These are phyloP conservation scores for Cyamopsis tetragonoloba DNA, from an alignment of 306 rosid species.

Conservation along the genomic window DNA sequence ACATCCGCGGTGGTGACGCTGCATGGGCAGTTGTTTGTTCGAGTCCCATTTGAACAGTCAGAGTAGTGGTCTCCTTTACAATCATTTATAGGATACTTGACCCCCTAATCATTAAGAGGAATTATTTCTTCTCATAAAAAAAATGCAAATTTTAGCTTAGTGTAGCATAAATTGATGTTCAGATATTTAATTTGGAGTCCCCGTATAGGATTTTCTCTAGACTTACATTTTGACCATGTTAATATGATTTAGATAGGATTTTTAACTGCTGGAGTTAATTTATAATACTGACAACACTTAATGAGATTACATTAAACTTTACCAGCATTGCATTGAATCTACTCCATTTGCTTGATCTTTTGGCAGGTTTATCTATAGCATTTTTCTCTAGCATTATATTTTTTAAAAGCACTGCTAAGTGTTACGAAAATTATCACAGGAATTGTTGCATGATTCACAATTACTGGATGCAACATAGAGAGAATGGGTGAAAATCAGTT, in stretches of 20 bases:
- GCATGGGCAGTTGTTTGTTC: slow-evolving; percentile 95
- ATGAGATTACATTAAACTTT: slow-evolving; percentile 8
- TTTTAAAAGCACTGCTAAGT: too few relatives aligned
- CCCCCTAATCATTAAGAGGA: slow-evolving; percentile 21
- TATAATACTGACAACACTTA: slow-evolving; percentile 1
- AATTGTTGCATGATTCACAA: too few relatives aligned
- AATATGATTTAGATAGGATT: slow-evolving; percentile 32
- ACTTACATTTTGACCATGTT: slow-evolving; percentile 23
- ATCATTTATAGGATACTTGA: slow-evolving; percentile 17
- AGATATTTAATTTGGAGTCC: not conserved
- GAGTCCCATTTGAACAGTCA: slow-evolving; percentile 84
- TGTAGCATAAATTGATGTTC: slow-evolving; percentile 22
- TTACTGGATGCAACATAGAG: too few relatives aligned
- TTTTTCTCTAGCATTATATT: too few relatives aligned
- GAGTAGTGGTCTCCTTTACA: slow-evolving; percentile 39
- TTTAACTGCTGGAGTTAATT: slow-evolving; percentile 17
- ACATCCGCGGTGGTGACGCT: slow-evolving; percentile 95
- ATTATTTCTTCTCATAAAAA: not conserved
- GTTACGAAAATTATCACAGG: too few relatives aligned
- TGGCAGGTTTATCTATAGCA: not conserved
- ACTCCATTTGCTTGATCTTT: not conserved
- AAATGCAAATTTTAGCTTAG: slow-evolving; percentile 11
- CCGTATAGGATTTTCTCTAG: slow-evolving; percentile 7
- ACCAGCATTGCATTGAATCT: not conserved
- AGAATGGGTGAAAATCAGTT: too few relatives aligned